A percentile compares a stretch with the other conserved stretches of the same genome.
Conservation (phyloP, 139 green algal species). For the Chlorella sp. region DNA sequence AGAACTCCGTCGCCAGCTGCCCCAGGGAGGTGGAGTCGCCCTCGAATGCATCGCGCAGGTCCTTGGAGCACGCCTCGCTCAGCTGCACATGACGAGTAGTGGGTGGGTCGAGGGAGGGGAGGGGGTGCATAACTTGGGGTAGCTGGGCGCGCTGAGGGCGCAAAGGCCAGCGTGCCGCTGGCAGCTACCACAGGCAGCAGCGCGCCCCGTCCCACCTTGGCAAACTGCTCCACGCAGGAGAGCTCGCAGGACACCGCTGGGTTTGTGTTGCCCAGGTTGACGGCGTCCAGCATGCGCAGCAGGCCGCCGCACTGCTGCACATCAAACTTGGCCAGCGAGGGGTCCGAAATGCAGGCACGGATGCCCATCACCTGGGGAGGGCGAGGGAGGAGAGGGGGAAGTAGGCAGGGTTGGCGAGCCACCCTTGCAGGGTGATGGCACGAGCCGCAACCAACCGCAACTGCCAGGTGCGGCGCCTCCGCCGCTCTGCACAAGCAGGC, state of each 20-base stretch:
- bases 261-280: conserved; percentile 16
- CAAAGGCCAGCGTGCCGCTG: no score
- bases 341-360: background rate
- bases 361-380: background rate
- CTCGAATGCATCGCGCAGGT: background rate
- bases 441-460: no score
- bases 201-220: background rate
- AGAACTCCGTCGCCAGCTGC: background rate
- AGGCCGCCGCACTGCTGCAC: background rate
- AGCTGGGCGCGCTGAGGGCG: no score
- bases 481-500: no score
- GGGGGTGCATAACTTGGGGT: no score
- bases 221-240: conserved; percentile 15
- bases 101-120: no score
- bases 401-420: background rate
- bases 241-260: conserved; percentile 18
- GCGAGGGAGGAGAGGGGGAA: background rate
- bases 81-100: conserved; percentile 4
- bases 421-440: no score
- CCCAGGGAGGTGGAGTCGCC: background rate
- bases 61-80: background rate
- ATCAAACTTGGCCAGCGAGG: background rate
- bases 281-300: background rate
- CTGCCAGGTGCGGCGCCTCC: no score
- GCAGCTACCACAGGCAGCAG: no score